Conservation (phyloP, 257 asterid genomes). For the Capsicum rhomboideum region DNA sequence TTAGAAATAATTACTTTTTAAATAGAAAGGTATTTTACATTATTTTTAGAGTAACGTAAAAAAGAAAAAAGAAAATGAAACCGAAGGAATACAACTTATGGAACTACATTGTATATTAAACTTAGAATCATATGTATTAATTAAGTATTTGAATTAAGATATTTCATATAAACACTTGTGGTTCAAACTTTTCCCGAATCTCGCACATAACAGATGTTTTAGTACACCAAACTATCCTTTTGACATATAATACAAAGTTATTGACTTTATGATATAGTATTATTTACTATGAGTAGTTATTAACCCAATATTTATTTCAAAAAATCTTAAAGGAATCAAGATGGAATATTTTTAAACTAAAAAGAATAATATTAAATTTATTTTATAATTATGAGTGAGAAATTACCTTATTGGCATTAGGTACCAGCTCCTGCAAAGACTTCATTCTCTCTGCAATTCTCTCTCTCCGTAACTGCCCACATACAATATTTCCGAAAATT, state of each 20-base stretch:
- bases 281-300: neutral
- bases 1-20: too few species aligned
- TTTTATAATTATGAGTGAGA: neutral
- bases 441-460: conserved; percentile 99
- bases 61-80: too few species aligned
- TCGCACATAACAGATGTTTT: too few species aligned
- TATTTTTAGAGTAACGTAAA: too few species aligned
- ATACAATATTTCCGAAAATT: conserved; percentile 14
- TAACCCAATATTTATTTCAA: neutral
- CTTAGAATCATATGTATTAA: neutral
- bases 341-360: neutral
- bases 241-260: neutral
- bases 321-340: neutral
- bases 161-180: too few species aligned
- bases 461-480: conserved; percentile 89
- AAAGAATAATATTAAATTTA: neutral
- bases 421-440: conserved; percentile 84
- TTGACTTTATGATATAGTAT: neutral
- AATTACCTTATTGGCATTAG: conserved; percentile 84
- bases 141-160: neutral
- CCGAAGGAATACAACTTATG: too few species aligned
- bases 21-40: too few species aligned
- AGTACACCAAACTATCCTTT: too few species aligned
- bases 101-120: too few species aligned
- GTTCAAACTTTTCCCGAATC: too few species aligned